phyloP scores from a whole-genome alignment of 1,284 basidiomycete species.

The Sporisorium graminicola region DNA sequence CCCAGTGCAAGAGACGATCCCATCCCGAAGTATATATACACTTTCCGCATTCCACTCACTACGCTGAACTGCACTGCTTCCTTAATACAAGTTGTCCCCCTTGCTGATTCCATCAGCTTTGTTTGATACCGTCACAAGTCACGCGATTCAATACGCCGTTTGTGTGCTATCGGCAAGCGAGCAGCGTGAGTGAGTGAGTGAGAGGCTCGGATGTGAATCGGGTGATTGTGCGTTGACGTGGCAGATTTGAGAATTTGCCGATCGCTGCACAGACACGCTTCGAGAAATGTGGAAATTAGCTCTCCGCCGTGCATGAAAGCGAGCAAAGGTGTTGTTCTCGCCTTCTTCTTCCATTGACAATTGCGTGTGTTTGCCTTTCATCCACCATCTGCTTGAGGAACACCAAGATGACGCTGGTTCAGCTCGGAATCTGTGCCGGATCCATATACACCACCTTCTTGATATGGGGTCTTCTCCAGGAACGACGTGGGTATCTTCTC shows the following conservation, averaged over 20 bases:
- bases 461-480: slow-evolving; percentile 68
- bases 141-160: background rate
- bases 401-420: slow-evolving; percentile 41
- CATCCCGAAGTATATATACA: too few species aligned
- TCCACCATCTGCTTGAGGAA: background rate
- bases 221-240: slow-evolving; percentile 3
- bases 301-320: background rate
- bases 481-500: slow-evolving; percentile 47
- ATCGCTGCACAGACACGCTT: too few species aligned
- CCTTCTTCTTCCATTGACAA: background rate
- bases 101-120: background rate
- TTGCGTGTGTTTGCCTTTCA: background rate
- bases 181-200: background rate
- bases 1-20: too few species aligned
- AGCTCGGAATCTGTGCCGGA: slow-evolving; percentile 61
- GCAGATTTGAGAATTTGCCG: slow-evolving; percentile 10
- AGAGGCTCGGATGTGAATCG: slow-evolving; percentile 10
- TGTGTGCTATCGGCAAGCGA: background rate
- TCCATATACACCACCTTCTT: slow-evolving; percentile 68
- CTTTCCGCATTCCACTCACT: too few species aligned
- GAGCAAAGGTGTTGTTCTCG: slow-evolving; percentile 20
- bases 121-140: background rate
- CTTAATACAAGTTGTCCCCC: too few species aligned
- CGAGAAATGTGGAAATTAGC: slow-evolving; percentile 3
- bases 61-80: too few species aligned